Conservation (phyloP, 2,329 filamentous ascomycete species). For the Coleophoma eucalyptorum region DNA sequence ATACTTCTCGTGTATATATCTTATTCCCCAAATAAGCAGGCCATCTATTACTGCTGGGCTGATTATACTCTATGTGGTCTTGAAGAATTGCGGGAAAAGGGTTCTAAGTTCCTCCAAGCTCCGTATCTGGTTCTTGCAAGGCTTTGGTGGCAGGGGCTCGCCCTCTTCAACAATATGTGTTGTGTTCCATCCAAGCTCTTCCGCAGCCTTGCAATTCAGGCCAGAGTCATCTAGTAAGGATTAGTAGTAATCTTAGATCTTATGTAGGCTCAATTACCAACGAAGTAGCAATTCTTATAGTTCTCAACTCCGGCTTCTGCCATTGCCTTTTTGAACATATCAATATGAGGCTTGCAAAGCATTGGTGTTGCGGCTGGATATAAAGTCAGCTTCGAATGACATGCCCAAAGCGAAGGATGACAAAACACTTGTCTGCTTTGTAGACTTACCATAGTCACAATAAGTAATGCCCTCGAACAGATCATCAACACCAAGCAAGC, state of each 20-base stretch:
- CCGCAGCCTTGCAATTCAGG: constrained; percentile 73
- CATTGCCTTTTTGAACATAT: constrained; percentile 90
- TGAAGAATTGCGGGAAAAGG: constrained; percentile 85
- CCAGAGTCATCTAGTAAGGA: constrained; percentile 71
- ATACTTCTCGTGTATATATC: not conserved
- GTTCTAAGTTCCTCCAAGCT: constrained; percentile 71
- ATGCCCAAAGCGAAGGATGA: no score
- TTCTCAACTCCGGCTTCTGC: constrained; percentile 69
- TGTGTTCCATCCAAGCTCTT: constrained; percentile 79
- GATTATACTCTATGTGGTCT: constrained; percentile 31
- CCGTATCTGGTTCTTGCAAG: constrained; percentile 71
- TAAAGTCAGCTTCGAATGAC: no score
- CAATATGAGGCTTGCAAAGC: constrained; percentile 79
- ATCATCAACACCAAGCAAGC: constrained; percentile 77
- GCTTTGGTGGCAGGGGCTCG: constrained; percentile 58
- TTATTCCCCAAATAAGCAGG: not conserved
- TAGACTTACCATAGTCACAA: constrained; percentile 67
- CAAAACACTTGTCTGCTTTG: no score
- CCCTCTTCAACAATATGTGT: constrained; percentile 82
- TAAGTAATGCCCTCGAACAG: constrained; percentile 93
- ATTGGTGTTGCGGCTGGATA: constrained; percentile 52
- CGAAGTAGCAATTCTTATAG: constrained; percentile 79
- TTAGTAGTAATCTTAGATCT: constrained; percentile 2
- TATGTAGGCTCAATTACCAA: constrained; percentile 54
- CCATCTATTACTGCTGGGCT: not conserved